phyloP scores from a whole-genome alignment of 257 asterid genomes.

The Nicotiana sylvestris region DNA sequence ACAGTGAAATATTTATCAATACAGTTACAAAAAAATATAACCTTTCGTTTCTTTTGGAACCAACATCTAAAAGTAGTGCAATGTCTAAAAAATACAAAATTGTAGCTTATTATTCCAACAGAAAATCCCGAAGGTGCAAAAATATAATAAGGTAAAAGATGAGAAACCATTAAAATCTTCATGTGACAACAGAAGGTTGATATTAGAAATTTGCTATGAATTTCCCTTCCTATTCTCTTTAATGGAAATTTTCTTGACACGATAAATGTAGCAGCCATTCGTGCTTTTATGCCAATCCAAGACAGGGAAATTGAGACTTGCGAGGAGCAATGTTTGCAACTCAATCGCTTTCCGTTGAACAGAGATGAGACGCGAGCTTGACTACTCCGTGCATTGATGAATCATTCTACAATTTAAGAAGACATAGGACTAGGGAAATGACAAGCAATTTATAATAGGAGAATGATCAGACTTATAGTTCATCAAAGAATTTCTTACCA shows the following conservation, averaged over 20 bases:
- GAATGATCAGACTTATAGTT: neutral
- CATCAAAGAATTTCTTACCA: slow-evolving; percentile 40
- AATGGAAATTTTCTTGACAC: neutral
- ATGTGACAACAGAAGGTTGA: neutral
- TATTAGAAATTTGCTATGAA: neutral
- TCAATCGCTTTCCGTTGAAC: slow-evolving; percentile 38
- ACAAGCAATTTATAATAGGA: neutral
- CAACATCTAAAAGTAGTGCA: too few relatives aligned
- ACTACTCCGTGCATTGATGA: slow-evolving; percentile 75
- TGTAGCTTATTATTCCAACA: too few relatives aligned
- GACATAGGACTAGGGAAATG: neutral
- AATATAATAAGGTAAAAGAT: too few relatives aligned
- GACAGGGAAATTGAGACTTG: neutral
- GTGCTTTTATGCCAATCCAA: neutral
- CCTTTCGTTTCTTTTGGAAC: too few relatives aligned
- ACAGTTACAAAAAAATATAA: too few relatives aligned
- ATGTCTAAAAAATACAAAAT: too few relatives aligned
- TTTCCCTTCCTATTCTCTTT: neutral
- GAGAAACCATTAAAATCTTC: too few relatives aligned
- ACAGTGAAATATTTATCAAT: too few relatives aligned
- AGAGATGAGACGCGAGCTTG: slow-evolving; percentile 71
- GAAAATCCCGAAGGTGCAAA: too few relatives aligned
- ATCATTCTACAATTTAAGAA: slow-evolving; percentile 50
- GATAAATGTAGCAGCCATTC: neutral
- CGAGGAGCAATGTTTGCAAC: neutral